Conservation (phyloP, 2,329 filamentous ascomycete genomes). For the Colletotrichum paranaense region DNA sequence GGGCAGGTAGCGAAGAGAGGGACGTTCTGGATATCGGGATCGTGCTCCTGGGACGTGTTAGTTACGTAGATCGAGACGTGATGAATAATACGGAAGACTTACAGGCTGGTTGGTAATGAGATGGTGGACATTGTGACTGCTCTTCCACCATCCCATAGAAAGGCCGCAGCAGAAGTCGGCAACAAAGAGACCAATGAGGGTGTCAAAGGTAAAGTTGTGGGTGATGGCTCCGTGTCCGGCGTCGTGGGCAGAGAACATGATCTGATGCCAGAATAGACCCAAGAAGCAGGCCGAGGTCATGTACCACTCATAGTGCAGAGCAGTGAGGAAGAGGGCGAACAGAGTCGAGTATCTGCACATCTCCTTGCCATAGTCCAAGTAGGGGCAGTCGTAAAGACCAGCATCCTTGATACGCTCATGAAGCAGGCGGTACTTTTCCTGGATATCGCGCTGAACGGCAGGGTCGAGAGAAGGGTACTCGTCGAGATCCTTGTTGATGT, state of each 20-base stretch:
- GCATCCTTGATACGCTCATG: slow-evolving; percentile 65
- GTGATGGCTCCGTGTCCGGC: slow-evolving; percentile 74
- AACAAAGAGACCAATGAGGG: slow-evolving; percentile 70
- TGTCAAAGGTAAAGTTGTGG: slow-evolving; percentile 67
- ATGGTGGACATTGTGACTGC: slow-evolving; percentile 76
- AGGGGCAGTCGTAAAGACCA: slow-evolving; percentile 69
- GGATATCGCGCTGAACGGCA: slow-evolving; percentile 65
- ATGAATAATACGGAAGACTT: slow-evolving; percentile 31
- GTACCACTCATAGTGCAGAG: slow-evolving; percentile 65
- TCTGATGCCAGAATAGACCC: slow-evolving; percentile 75
- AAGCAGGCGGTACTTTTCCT: slow-evolving; percentile 64
- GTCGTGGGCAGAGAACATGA: slow-evolving; percentile 77
- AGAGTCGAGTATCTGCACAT: slow-evolving; percentile 63
- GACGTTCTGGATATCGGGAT: slow-evolving; percentile 73
- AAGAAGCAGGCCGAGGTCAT: slow-evolving; percentile 66
- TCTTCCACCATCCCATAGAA: slow-evolving; percentile 77
- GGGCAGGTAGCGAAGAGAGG: slow-evolving; percentile 77
- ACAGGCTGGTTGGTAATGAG: slow-evolving; percentile 72
- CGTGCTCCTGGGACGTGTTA: slow-evolving; percentile 56
- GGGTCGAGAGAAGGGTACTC: slow-evolving; percentile 65
- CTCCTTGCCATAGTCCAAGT: slow-evolving; percentile 69
- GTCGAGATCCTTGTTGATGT: slow-evolving; percentile 47
- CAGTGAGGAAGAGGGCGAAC: slow-evolving; percentile 59
- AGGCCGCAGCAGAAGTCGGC: slow-evolving; percentile 75
- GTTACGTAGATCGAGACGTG: neutral